Base-by-base conservation (phyloP, 2,329 filamentous ascomycete genomes). In the Penicillium sp. region DNA sequence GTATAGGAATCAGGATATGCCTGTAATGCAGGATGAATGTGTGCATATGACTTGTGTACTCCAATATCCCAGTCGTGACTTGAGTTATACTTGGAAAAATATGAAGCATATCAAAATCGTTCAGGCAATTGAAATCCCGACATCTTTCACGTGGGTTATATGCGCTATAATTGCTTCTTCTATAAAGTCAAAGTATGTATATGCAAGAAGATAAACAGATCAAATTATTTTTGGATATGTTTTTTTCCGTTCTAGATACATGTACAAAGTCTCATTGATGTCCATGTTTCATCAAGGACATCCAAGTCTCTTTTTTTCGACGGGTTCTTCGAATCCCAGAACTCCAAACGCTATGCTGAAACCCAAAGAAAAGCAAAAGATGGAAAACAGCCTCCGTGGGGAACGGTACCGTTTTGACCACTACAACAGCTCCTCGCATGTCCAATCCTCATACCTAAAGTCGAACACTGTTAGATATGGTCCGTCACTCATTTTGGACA, bases 401-500 rank as follows among this genome's bases (percentile, higher is more conserved):
- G 61, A 65, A 51, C 3, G 40, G 56, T 31, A 52, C 38, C 54
- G 47, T 54, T 48, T 42, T 49, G 10, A 41, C 27, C 31, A 60
- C 72, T 77, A 83, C 55, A 96, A 84, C 64, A 97, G 82, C 78
- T 99, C 94, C 79, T 97, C 94, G 78, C 93, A 97, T 37, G 93
- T 96, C 94, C 94, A 99, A 77, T 99, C 94, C 83, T 99, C 94
- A 77, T 97, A 97, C 80, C 90, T 93, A 66, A n/a, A 53, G 29
- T 25, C 23, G 19, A 50, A 31, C 56, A 33, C 55, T 35, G 62
- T 38, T 40, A 46, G 57, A 58, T 53, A 58, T 47, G 57, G 38
- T 17, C 23, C 68, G 45, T n/a, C 25, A 19, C 6, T 31, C 15
- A 38, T 25, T 29, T 25, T 13, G 42, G 13, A 38, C 12, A 48